Conservation (phyloP, 176 grass and related monocot species). For the Carex parvula region DNA sequence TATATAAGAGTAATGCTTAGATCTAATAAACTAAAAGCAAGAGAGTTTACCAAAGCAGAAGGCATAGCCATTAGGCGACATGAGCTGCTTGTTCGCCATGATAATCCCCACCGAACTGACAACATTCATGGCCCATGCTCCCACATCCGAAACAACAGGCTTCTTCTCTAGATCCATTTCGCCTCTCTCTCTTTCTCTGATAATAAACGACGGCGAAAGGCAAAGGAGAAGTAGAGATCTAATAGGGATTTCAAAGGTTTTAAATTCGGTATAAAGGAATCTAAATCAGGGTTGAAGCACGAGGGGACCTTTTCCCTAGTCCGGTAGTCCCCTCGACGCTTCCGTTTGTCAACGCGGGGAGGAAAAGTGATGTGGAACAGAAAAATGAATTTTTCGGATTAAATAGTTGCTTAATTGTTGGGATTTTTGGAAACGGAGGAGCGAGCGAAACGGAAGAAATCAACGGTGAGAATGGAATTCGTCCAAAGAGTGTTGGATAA, state of each 20-base stretch:
- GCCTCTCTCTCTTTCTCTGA: neutral
- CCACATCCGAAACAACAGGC: conserved; percentile 34
- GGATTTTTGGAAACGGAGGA: neutral
- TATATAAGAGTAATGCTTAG: neutral
- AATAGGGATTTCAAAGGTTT: neutral
- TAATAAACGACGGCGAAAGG: neutral
- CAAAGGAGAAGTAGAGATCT: conserved; percentile 11
- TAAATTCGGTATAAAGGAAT: neutral
- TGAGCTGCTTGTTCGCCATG: conserved; percentile 50
- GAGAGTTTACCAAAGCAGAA: conserved; percentile 39
- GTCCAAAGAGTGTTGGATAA: too few relatives aligned
- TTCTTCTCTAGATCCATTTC: conserved; percentile 25
- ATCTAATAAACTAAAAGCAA: neutral
- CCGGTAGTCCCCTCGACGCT: neutral
- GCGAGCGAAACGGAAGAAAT: conserved; percentile 9
- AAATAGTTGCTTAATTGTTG: neutral
- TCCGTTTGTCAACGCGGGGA: neutral
- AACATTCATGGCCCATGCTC: conserved; percentile 51
- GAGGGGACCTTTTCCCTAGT: conserved; percentile 1
- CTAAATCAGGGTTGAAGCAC: neutral
- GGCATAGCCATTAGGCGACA: conserved; percentile 42
- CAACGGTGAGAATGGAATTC: neutral
- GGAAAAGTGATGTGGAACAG: neutral
- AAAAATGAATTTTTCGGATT: neutral
- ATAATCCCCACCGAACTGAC: conserved; percentile 53